Percentiles rank a stretch among this genome's conserved stretches.
These are phyloP conservation scores for Penicillium nordicum DNA, from an alignment of 2,329 filamentous ascomycete genomes.

Conservation along the genomic window DNA sequence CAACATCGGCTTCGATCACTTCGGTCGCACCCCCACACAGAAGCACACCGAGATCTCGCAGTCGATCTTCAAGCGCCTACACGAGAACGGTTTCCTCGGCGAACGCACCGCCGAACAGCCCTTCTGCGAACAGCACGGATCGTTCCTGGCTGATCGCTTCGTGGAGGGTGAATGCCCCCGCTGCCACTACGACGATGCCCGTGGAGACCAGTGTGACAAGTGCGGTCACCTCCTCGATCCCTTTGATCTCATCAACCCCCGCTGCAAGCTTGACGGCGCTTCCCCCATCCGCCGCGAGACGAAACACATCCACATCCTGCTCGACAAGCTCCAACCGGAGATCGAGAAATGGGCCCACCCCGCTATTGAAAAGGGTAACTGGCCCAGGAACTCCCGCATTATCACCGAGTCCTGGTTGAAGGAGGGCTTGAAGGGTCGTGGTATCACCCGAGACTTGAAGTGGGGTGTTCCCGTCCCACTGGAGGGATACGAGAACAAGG, in stretches of 20 bases:
- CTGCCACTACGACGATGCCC: conserved; percentile 63
- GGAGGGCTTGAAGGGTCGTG: conserved; percentile 81
- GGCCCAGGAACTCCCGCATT: conserved; percentile 44
- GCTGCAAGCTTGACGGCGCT: conserved; percentile 85
- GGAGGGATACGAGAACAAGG: conserved; percentile 67
- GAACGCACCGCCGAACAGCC: conserved; percentile 86
- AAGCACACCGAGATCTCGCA: conserved; percentile 93
- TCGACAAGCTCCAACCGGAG: conserved; percentile 76
- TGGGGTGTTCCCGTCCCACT: conserved; percentile 71
- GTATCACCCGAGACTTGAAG: conserved; percentile 87
- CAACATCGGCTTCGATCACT: conserved; percentile 89
- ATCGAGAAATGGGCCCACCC: conserved; percentile 75
- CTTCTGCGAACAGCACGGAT: conserved; percentile 67
- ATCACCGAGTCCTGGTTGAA: conserved; percentile 49
- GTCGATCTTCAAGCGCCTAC: conserved; percentile 81
- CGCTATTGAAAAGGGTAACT: conserved; percentile 65
- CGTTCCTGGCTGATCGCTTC: conserved; percentile 76
- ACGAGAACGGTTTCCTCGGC: conserved; percentile 82
- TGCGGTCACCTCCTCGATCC: conserved; percentile 71
- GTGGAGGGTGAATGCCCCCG: conserved; percentile 48
- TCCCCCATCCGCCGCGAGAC: conserved; percentile 76
- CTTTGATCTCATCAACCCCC: conserved; percentile 74
- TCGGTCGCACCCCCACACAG: conserved; percentile 83
- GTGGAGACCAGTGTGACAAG: conserved; percentile 71
- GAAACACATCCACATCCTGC: conserved; percentile 83